These are phyloP conservation scores for Candolleomyces aberdarensis DNA, from an alignment of 768 basidiomycete species.

Conservation along the genomic window DNA sequence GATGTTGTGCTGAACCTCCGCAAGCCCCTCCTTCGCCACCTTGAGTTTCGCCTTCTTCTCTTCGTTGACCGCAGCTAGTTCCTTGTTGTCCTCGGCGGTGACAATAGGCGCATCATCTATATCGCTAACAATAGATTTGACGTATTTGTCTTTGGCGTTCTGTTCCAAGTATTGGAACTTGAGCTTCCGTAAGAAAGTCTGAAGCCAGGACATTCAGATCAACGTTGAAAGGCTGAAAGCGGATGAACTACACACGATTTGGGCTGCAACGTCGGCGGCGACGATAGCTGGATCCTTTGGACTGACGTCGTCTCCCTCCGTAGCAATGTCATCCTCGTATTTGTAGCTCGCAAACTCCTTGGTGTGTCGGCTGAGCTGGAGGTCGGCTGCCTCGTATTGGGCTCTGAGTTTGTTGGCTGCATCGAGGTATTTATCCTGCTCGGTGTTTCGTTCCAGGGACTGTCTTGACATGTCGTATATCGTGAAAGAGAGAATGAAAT, in stretches of 20 bases:
- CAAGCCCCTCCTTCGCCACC: slow-evolving; percentile 57
- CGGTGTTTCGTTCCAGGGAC: slow-evolving; percentile 9
- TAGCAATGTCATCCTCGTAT: slow-evolving; percentile 33
- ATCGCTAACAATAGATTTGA: slow-evolving; percentile 83
- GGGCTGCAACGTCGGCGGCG: slow-evolving; percentile 54
- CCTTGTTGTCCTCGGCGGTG: slow-evolving; percentile 76
- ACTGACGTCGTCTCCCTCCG: slow-evolving; percentile 32
- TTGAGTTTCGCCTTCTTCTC: slow-evolving; percentile 71
- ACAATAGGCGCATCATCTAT: slow-evolving; percentile 79
- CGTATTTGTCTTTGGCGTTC: slow-evolving; percentile 86
- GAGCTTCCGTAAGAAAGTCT: slow-evolving; percentile 76
- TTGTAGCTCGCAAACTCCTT: slow-evolving; percentile 30
- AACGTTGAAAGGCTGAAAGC: background rate
- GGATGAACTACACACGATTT: slow-evolving; percentile 45
- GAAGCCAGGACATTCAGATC: background rate
- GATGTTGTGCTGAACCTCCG: slow-evolving; percentile 61
- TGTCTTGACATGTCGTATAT: slow-evolving; percentile 7
- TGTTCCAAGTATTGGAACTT: slow-evolving; percentile 91
- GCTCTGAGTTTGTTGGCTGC: slow-evolving; percentile 31
- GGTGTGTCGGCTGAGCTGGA: slow-evolving; percentile 36
- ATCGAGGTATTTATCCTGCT: slow-evolving; percentile 32
- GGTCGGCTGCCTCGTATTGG: slow-evolving; percentile 31
- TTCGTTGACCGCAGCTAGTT: slow-evolving; percentile 55
- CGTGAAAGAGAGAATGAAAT: background rate
- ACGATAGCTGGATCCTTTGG: slow-evolving; percentile 54